Conservation (phyloP, 129 eudicot species). For the Centella asiatica region DNA sequence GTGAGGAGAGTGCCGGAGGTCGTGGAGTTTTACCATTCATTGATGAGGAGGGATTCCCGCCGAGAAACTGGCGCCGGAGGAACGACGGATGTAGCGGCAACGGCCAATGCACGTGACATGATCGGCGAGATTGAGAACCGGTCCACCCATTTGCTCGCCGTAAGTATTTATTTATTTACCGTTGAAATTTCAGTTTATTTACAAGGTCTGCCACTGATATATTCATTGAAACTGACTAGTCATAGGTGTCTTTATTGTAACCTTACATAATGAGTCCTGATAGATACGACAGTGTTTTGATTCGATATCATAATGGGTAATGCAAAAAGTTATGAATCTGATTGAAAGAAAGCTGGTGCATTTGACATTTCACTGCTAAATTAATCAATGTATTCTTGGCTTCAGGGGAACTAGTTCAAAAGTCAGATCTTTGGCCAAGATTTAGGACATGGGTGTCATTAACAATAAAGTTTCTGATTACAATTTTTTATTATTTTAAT, state of each 20-base stretch:
- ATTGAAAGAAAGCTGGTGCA: conserved; percentile 17
- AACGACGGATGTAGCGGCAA: conserved; percentile 37
- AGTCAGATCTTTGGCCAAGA: neutral
- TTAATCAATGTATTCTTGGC: neutral
- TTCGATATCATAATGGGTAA: conserved; percentile 29
- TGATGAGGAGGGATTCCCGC: conserved; percentile 87
- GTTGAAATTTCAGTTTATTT: conserved; percentile 14
- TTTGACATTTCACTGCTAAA: conserved; percentile 20
- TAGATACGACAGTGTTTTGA: conserved; percentile 34
- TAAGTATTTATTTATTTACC: conserved; percentile 25
- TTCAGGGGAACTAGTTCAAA: neutral
- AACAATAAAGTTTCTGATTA: neutral
- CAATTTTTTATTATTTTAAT: neutral
- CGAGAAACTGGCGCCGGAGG: conserved; percentile 47
- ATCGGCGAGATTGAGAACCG: conserved; percentile 97
- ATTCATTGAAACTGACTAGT: conserved; percentile 21
- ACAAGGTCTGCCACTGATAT: conserved; percentile 30
- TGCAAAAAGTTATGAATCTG: conserved; percentile 15
- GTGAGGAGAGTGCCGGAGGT: conserved; percentile 90
- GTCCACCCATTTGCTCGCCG: conserved; percentile 85
- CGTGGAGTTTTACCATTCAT: conserved; percentile 88
- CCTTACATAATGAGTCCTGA: neutral
- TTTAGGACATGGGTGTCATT: conserved; percentile 1
- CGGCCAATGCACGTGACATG: conserved; percentile 78
- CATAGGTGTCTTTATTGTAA: conserved; percentile 3